Base-by-base conservation (phyloP, 2,329 filamentous ascomycete genomes). In the Pseudogymnoascus verrucosus region DNA sequence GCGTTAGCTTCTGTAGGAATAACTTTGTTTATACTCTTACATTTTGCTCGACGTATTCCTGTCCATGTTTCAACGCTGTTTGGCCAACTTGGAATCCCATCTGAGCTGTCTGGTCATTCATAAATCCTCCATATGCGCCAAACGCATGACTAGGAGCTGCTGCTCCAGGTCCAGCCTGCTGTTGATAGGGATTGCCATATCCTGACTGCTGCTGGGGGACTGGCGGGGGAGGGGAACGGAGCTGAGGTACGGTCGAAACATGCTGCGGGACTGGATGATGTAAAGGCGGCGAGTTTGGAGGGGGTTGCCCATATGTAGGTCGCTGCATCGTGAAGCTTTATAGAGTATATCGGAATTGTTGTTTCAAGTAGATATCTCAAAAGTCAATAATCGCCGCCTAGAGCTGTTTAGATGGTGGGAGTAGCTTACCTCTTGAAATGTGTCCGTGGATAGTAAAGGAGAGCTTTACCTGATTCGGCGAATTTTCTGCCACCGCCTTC, bases 201-300 rank as follows among this genome's bases (percentile, higher is more conserved):
- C 83, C 81, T 67, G 81, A 80, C 66, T 83, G 82, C 69, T 85
- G 83, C 72, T 90, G 88, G 64, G 87, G 86, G 68, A 87, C 64
- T 39, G 91, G 93, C 66, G 91, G 90, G 64, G 90, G 93, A 66
- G 95, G 95, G 64, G 95, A 98, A 76, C 96, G 88, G 75, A 99
- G 87, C 79, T 98, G 95, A 51, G 95, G 95, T 60, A 99, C 95
- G 64, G 93, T 96, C 74, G 95, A 98, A 72, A 98, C 93, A 82
- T 99, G 95, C 78, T 99, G 95, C 67, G 95, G 95, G 65, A 98
- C 92, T 64, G 95, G 95, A 76, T 98, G 95, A 78, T 98, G 95
- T 71, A 98, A 87, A 69, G 93, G 93, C 74, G 93, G 93, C 74
- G 92, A 96, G 71, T 88, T 85, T 65, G 85, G 85, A 14, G 71